A percentile compares a stretch with the other conserved stretches of the same genome.
phyloP scores from a whole-genome alignment of 2,329 filamentous ascomycete genomes.

The Clarireedia monteithiana region DNA sequence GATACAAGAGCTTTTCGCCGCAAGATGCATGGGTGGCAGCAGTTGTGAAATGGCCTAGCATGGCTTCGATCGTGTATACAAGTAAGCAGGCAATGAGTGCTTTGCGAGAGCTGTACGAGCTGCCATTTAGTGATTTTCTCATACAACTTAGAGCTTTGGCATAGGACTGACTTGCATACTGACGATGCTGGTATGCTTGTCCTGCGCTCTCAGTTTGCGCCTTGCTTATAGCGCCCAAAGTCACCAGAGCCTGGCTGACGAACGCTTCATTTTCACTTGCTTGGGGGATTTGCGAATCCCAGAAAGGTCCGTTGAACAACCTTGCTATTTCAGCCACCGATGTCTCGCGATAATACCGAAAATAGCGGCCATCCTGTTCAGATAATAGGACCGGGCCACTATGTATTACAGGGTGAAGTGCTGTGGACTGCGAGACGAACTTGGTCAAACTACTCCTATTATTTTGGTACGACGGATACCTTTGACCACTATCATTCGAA shows the following conservation, averaged over 20 bases:
- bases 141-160: constrained; percentile 6
- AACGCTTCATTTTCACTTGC: constrained; percentile 14
- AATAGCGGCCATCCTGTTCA: constrained; percentile 13
- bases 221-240: constrained; percentile 15
- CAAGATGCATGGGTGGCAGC: constrained; percentile 5
- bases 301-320: constrained; percentile 12
- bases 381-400: constrained; percentile 7
- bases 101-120: neutral
- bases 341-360: constrained; percentile 14
- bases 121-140: constrained; percentile 1
- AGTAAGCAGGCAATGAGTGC: constrained; percentile 10
- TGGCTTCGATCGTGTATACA: constrained; percentile 12
- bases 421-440: neutral
- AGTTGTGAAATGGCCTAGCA: constrained; percentile 5
- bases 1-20: constrained; percentile 7
- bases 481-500: neutral
- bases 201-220: neutral
- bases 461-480: too few relatives aligned
- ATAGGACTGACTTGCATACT: constrained; percentile 7
- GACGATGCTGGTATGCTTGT: constrained; percentile 1
- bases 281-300: constrained; percentile 18
- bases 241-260: constrained; percentile 16
- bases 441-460: neutral
- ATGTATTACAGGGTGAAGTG: neutral
- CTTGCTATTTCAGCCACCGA: constrained; percentile 12